Evolutionary conservation across 2,329 filamentous ascomycete species (phyloP).

Genomic region (Clonostachys rosea): DNA sequence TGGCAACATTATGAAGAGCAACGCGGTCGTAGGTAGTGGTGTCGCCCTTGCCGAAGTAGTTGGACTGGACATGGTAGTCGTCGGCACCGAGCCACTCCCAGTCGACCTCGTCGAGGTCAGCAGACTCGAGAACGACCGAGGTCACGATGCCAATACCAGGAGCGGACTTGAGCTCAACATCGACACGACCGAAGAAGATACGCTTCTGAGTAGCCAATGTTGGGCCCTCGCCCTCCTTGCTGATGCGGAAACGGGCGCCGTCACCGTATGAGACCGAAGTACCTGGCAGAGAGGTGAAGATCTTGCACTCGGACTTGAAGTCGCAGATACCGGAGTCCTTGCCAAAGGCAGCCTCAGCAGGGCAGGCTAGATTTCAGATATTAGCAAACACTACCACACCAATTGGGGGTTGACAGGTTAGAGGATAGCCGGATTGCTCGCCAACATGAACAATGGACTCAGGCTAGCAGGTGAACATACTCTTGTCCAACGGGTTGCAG

Average conservation of each 20-base stretch:
- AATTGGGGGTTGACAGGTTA: neutral
- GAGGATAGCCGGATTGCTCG: neutral
- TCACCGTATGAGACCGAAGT: slow-evolving; percentile 42
- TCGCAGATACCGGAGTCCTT: slow-evolving; percentile 54
- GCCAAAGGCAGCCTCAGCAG: slow-evolving; percentile 72
- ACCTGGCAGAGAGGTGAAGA: slow-evolving; percentile 40
- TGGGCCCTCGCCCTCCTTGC: slow-evolving; percentile 58
- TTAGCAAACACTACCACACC: neutral
- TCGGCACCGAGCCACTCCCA: slow-evolving; percentile 91
- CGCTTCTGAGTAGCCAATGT: slow-evolving; percentile 79
- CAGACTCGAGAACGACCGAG: slow-evolving; percentile 83
- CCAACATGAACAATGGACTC: neutral
- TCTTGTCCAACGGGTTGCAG: slow-evolving; percentile 50
- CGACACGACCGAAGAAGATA: slow-evolving; percentile 93
- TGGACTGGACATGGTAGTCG: slow-evolving; percentile 72
- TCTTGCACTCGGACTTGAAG: slow-evolving; percentile 67
- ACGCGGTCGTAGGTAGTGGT: slow-evolving; percentile 68
- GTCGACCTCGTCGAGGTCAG: slow-evolving; percentile 83
- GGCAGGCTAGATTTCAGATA: slow-evolving; percentile 50
- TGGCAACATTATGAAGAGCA: slow-evolving; percentile 52
- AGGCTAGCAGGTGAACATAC: slow-evolving; percentile 22
- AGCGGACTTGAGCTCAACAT: slow-evolving; percentile 73
- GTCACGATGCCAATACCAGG: slow-evolving; percentile 84
- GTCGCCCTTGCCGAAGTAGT: slow-evolving; percentile 78
- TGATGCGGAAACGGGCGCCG: slow-evolving; percentile 63